These are phyloP conservation scores for Ophiobolus disseminans DNA, from an alignment of 2,329 filamentous ascomycete genomes.

Conservation along the genomic window DNA sequence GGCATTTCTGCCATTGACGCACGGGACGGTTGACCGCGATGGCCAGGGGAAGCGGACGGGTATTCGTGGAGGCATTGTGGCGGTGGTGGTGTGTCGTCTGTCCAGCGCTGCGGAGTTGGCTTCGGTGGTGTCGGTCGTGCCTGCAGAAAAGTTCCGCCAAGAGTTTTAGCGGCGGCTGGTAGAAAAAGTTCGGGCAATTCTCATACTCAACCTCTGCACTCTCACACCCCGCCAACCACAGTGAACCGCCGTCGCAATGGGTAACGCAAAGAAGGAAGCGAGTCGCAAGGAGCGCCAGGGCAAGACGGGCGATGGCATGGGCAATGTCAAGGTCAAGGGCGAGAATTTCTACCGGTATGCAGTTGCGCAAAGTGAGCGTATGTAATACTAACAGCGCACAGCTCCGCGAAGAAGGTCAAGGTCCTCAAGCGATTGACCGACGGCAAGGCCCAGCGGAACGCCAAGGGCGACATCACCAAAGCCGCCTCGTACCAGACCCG, in stretches of 20 bases:
- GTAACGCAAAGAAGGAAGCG: slow-evolving; percentile 90
- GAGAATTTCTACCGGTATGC: slow-evolving; percentile 87
- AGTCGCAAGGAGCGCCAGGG: slow-evolving; percentile 83
- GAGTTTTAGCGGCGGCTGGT: slow-evolving; percentile 14
- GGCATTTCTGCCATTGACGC: slow-evolving; percentile 25
- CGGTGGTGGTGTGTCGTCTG: slow-evolving; percentile 7
- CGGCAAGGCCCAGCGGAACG: slow-evolving; percentile 81
- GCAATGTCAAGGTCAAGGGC: slow-evolving; percentile 90
- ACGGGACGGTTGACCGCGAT: slow-evolving; percentile 13
- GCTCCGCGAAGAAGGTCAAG: slow-evolving; percentile 83
- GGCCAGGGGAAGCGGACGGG: slow-evolving; percentile 48
- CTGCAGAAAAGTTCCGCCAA: slow-evolving; percentile 36
- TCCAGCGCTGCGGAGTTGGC: slow-evolving; percentile 19
- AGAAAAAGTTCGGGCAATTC: slow-evolving; percentile 32
- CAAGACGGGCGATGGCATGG: slow-evolving; percentile 84
- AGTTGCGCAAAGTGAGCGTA: not conserved
- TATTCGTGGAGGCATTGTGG: slow-evolving; percentile 52
- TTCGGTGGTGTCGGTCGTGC: slow-evolving; percentile 17
- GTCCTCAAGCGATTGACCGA: slow-evolving; percentile 89
- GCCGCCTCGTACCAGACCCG: slow-evolving; percentile 83
- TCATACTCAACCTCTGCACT: slow-evolving; percentile 16
- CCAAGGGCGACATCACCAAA: slow-evolving; percentile 81
- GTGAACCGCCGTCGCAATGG: slow-evolving; percentile 65
- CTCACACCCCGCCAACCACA: slow-evolving; percentile 14
- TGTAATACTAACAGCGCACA: not conserved